Evolutionary conservation across 805 yeast genomes (phyloP).

Genomic region (Candida saitoana): DNA sequence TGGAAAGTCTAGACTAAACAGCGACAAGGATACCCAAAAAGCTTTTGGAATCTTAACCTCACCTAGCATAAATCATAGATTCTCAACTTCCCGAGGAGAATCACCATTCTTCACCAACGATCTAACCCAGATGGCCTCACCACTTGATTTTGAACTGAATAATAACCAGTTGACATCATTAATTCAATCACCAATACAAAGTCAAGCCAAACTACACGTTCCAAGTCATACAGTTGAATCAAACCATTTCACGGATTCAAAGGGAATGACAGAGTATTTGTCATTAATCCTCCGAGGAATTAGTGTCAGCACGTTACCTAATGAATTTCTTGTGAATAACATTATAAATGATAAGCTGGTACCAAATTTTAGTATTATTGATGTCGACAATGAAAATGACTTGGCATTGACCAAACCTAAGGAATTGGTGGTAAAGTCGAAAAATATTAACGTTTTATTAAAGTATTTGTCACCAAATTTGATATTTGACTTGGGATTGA

Average conservation of each 20-base stretch:
- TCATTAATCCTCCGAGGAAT: slow-evolving; percentile 66
- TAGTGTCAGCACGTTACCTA: slow-evolving; percentile 61
- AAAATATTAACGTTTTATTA: slow-evolving; percentile 29
- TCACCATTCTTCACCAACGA: slow-evolving; percentile 18
- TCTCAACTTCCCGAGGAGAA: slow-evolving; percentile 13
- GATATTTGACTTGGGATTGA: slow-evolving; percentile 33
- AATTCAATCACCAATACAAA: slow-evolving; percentile 5
- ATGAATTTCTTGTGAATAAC: slow-evolving; percentile 39
- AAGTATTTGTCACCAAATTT: slow-evolving; percentile 40
- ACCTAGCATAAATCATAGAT: slow-evolving; percentile 12
- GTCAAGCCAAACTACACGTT: not conserved
- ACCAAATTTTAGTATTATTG: slow-evolving; percentile 29
- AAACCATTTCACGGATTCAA: not conserved
- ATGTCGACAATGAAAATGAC: slow-evolving; percentile 34
- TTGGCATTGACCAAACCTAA: slow-evolving; percentile 24
- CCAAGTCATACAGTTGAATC: not conserved
- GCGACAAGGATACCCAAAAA: slow-evolving; percentile 6
- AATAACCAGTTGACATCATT: slow-evolving; percentile 3
- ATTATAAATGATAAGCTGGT: slow-evolving; percentile 10
- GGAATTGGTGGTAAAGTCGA: slow-evolving; percentile 27
- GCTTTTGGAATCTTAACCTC: slow-evolving; percentile 13
- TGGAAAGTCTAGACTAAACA: not conserved
- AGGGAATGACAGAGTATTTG: slow-evolving; percentile 46
- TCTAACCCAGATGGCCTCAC: slow-evolving; percentile 13
- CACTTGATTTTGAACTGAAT: slow-evolving; percentile 13